These are phyloP conservation scores for Guyanaporus albipodus DNA, from an alignment of 768 basidiomycete genomes.

Conservation along the genomic window DNA sequence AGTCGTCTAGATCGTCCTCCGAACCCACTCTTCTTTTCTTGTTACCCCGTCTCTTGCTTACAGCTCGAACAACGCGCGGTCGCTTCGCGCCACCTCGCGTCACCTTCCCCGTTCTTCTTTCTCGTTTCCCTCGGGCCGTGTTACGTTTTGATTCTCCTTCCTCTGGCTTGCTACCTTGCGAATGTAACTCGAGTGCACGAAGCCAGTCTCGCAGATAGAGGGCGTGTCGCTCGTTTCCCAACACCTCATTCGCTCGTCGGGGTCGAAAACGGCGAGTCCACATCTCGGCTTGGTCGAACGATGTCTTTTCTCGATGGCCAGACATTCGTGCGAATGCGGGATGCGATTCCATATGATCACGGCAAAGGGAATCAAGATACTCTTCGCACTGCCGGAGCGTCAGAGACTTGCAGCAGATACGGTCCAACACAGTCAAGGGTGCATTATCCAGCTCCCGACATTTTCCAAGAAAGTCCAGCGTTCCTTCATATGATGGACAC, in stretches of 20 bases:
- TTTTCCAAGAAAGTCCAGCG: conserved; percentile 20
- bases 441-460: not conserved
- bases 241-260: conserved; percentile 62
- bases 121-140: conserved; percentile 10
- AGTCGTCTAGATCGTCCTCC: conserved; percentile 53
- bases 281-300: conserved; percentile 34
- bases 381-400: conserved; percentile 17
- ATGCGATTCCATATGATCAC: conserved; percentile 33
- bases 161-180: conserved; percentile 17
- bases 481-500: conserved; percentile 4
- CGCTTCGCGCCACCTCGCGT: conserved; percentile 52
- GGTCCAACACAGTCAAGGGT: not conserved
- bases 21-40: conserved; percentile 54
- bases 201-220: conserved; percentile 78
- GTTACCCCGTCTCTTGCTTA: conserved; percentile 41
- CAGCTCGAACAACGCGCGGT: conserved; percentile 53
- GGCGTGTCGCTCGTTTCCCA: conserved; percentile 74
- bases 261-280: conserved; percentile 82
- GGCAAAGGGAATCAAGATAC: conserved; percentile 8
- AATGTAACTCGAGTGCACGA: conserved; percentile 59
- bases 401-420: conserved; percentile 3
- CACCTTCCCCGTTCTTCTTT: conserved; percentile 18
- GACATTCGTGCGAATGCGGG: conserved; percentile 48
- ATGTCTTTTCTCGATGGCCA: conserved; percentile 9
- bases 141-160: not conserved